Evolutionary conservation across 805 yeast genomes (phyloP).

Genomic region (Vanderwaltozyma polyspora): DNA sequence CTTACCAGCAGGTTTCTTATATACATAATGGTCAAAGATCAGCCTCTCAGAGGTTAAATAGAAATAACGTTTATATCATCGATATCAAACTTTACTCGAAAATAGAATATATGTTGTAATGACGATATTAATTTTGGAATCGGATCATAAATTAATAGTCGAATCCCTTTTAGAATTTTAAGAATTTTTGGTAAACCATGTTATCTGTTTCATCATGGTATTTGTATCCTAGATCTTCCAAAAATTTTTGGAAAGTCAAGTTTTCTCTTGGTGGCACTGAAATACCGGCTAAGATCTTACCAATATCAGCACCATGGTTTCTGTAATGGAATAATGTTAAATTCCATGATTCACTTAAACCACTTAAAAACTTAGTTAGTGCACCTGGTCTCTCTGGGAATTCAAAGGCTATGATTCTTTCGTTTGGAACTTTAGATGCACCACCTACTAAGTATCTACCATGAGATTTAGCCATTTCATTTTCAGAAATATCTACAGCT

Average conservation of each 20-base stretch:
- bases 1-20: no score
- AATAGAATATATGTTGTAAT: no score
- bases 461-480: slow-evolving; percentile 91
- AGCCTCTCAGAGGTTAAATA: no score
- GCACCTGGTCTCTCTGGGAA: slow-evolving; percentile 99
- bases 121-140: no score
- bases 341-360: slow-evolving; percentile 74
- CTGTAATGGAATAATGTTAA: slow-evolving; percentile 91
- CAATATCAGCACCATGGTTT: slow-evolving; percentile 92
- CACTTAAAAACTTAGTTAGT: slow-evolving; percentile 61
- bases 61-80: no score
- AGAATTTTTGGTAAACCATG: slow-evolving; percentile 70
- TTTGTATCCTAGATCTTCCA: slow-evolving; percentile 63
- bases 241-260: slow-evolving; percentile 53
- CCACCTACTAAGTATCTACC: slow-evolving; percentile 97
- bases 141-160: background rate
- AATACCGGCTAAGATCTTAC: slow-evolving; percentile 83
- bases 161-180: slow-evolving; percentile 35
- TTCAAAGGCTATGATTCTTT: slow-evolving; percentile 72
- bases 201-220: slow-evolving; percentile 77
- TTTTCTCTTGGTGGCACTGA: slow-evolving; percentile 66
- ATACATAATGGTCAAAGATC: no score
- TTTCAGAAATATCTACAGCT: slow-evolving; percentile 78
- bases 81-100: no score
- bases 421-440: slow-evolving; percentile 58